Conservation (phyloP, 805 yeast genomes). For the Metschnikowia santaceciliae region DNA sequence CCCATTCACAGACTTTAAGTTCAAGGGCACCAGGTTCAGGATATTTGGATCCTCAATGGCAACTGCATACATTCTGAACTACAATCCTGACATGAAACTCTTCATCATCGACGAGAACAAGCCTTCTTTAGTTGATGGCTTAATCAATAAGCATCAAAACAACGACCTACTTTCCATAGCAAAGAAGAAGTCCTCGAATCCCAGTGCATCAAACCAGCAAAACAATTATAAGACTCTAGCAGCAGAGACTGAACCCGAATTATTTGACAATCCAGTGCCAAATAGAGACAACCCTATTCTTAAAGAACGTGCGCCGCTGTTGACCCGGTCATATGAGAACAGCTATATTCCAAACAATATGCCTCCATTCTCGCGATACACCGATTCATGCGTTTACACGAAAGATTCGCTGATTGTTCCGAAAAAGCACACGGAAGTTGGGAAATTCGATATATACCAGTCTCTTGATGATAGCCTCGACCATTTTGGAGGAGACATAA, state of each 20-base stretch:
- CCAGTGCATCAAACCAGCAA: not conserved
- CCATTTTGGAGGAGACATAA: not conserved
- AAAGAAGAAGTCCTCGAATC: not conserved
- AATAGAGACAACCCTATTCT: conserved; percentile 23
- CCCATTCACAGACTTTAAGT: conserved; percentile 39
- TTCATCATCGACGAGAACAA: conserved; percentile 31
- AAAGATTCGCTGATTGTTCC: conserved; percentile 24
- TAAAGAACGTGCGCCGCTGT: conserved; percentile 12
- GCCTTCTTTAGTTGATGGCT: conserved; percentile 34
- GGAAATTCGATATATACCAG: conserved; percentile 35
- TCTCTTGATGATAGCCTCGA: conserved; percentile 12
- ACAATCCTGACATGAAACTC: conserved; percentile 33
- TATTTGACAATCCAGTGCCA: conserved; percentile 32
- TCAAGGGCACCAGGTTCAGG: conserved; percentile 35
- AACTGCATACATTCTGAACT: conserved; percentile 25
- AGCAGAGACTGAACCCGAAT: not conserved
- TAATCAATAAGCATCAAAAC: conserved; percentile 25
- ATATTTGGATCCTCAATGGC: conserved; percentile 34
- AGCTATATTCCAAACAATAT: conserved; percentile 25
- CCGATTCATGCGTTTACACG: conserved; percentile 26
- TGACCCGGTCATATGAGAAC: conserved; percentile 5
- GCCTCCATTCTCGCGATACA: conserved; percentile 39
- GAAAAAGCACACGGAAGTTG: conserved; percentile 34
- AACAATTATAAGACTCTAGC: not conserved
- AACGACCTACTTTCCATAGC: not conserved